Evolutionary conservation across 495 filamentous ascomycete genomes (phyloP).

Genomic region (Neurospora sp.): DNA sequence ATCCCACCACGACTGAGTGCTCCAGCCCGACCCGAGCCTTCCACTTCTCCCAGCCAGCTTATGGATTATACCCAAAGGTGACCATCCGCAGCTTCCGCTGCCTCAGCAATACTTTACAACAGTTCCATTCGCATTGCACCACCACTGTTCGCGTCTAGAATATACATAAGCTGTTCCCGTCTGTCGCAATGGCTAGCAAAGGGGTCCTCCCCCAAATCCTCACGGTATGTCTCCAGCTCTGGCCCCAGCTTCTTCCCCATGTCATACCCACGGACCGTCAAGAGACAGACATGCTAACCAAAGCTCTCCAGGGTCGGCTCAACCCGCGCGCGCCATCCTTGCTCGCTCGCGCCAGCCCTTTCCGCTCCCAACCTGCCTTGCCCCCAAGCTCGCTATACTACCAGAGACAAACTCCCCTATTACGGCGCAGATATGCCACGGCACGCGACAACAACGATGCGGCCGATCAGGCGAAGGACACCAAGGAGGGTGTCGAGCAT

Average conservation of each 20-base stretch:
- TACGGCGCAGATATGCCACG: constrained; percentile 13
- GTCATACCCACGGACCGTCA: constrained; percentile 6
- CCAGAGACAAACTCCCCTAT: neutral
- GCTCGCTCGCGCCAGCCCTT: neutral
- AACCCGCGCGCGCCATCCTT: constrained; percentile 6
- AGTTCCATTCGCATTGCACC: neutral
- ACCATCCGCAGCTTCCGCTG: constrained; percentile 15
- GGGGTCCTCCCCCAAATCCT: neutral
- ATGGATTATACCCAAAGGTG: constrained; percentile 15
- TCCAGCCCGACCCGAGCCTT: neutral
- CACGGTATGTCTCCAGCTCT: neutral
- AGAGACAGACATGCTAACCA: neutral
- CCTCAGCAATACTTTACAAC: neutral
- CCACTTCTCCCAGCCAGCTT: neutral
- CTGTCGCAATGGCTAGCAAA: neutral
- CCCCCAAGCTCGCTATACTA: neutral
- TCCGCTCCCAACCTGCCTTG: neutral
- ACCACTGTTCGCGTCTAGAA: neutral
- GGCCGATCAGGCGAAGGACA: constrained; percentile 7
- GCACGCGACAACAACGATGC: constrained; percentile 1
- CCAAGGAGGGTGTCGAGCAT: constrained; percentile 9
- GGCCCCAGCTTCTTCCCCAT: neutral
- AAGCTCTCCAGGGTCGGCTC: constrained; percentile 13
- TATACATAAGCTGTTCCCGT: neutral
- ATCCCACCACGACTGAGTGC: neutral